Base-by-base conservation (phyloP, 345 rosid species). In the Eucalyptus tenuipes region DNA sequence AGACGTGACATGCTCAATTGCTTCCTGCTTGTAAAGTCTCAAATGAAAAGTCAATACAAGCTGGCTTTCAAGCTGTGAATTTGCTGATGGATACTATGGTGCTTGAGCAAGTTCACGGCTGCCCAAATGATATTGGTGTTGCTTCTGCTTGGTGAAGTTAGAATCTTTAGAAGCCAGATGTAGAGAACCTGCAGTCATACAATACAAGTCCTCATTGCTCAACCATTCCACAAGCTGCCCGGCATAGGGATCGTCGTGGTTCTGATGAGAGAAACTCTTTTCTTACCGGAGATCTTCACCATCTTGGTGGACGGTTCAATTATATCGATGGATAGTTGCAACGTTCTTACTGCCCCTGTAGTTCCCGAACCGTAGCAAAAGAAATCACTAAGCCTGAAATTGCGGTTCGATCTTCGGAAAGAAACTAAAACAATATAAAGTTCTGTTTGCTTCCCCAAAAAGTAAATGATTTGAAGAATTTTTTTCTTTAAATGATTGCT, bases 361-460 rank as follows among this genome's bases (percentile, higher is more conserved):
- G 44, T 33, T 68, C 80, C 44, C 4, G 4, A 68, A 17, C 80
- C 37, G 0, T 9, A 17, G 44, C 44, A 8, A 68, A 31, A 31
- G 79, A 66, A 66, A 31, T 31, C 79, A 66, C 2, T 8, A 0
- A 66, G 79, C 20, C 40, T 37, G 6, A 68, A 68, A 37, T 68
- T 18, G 44, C 25, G 2, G 13, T 33, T 17, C 24, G 4, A 10
- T 68, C 66, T 27, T 27, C 12, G 1, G 66, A 59, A 59, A 1
- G 13, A 59, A 5, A 59, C 15, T 25, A 10, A 12, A 59, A 4
- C 7, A 7, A 68, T 33, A 1, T 68, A 22, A 20, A 55, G 29
- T 20, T 55, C 0, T 20, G 5, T 9, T 55, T 55, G 1, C 22
- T 55, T 55, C 3, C 3, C 0, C 13, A 55, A 55, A 55, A 55